Evolutionary conservation across 352 stramenopile species (phyloP), one percentile per base, ranked within the genome.

Genomic region (Globisporangium emineosum): DNA sequence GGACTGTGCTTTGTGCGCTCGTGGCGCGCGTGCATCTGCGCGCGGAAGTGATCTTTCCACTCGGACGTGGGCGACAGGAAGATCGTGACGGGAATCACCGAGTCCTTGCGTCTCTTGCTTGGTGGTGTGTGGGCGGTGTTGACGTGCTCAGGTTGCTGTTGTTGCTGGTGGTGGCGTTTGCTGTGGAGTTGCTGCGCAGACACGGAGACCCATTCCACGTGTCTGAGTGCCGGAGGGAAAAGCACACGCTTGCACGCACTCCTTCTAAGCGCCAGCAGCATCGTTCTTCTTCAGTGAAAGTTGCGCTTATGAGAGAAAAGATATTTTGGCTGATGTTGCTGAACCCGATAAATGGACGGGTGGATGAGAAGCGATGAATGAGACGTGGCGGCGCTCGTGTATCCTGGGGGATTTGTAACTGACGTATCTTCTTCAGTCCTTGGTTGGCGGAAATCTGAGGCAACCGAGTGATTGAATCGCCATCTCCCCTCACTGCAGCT

Each of bases 41-140:
- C 29, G 19, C 60, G 64, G 7, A 75, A 47, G 33, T n/a, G 35
- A 54, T 77, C 70, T 10, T 66, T 68, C 64, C 65, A 72, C 29
- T 47, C 43, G 7, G 55, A 71, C 7, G 67, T 60, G 5, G 63
- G 64, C 45, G 67, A 67, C 23, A 47, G 33, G 25, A 77, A 77
- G 10, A 57, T 53, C 17, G 67, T 67, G 35, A 62, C 61, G 13
- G 45, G 55, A n/a, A n/a, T 23, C 23, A 13, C 54, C 17, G 12
- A 27, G 21, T 60, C 54, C 47, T 58, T 32, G 33, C 43, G 30
- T 25, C 49, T 52, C 25, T 51, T 58, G 25, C 3, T 23, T 19
- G 13, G 52, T 3, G n/a, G 15, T 4, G 52, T 23, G 10, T 58
- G 10, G 5, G n/a, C 5, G 8, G 10, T 17, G 35, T 19, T 12